phyloP scores from a whole-genome alignment of 2,329 filamentous ascomycete species.

The Aspergillus niger region DNA sequence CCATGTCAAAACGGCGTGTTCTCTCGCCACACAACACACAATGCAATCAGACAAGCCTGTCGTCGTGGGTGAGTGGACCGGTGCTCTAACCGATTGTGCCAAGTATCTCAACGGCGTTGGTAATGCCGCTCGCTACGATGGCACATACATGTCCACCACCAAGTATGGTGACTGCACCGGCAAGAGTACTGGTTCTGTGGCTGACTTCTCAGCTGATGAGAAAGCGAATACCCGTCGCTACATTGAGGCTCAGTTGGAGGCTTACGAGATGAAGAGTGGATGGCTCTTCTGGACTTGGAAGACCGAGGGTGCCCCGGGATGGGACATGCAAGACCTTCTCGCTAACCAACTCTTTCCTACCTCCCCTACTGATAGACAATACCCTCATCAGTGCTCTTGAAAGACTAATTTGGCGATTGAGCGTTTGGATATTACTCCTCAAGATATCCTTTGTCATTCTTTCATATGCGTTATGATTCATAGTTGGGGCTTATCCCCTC shows the following conservation, averaged over 20 bases:
- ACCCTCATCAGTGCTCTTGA: constrained; percentile 33
- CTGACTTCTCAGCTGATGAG: constrained; percentile 39
- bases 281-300: constrained; percentile 57
- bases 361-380: constrained; percentile 37
- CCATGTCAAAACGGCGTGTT: constrained; percentile 61
- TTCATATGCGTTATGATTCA: neutral
- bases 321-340: constrained; percentile 50
- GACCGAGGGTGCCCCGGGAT: constrained; percentile 52
- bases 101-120: constrained; percentile 59
- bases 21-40: constrained; percentile 52
- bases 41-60: constrained; percentile 63
- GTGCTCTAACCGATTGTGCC: constrained; percentile 64
- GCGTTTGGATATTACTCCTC: neutral
- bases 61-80: constrained; percentile 70
- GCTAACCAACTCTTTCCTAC: constrained; percentile 52
- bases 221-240: constrained; percentile 44
- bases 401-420: neutral
- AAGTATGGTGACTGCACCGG: constrained; percentile 58
- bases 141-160: constrained; percentile 51
- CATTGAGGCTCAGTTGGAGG: constrained; percentile 50
- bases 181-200: constrained; percentile 53
- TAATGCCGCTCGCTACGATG: constrained; percentile 61
- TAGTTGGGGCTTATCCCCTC: neutral
- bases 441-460: neutral
- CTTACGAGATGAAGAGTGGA: constrained; percentile 45